phyloP scores from a whole-genome alignment of 1,139 yeast genomes.

The Geotrichum aggregatum region DNA sequence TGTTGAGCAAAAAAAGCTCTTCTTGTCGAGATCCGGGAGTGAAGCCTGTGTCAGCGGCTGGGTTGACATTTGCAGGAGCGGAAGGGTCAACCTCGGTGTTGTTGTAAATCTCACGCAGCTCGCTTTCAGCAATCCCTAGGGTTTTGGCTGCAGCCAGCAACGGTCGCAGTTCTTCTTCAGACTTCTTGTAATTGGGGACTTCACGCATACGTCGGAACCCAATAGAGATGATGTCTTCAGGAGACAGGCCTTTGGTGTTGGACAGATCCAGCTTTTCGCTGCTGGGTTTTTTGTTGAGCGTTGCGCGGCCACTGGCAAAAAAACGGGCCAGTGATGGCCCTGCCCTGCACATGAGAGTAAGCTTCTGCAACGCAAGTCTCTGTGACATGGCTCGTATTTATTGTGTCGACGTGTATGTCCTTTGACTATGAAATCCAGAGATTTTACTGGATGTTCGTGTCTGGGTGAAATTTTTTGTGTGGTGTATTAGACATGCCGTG shows the following conservation, averaged over 20 bases:
- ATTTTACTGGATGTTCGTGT: slow-evolving; percentile 5
- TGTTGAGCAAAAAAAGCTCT: slow-evolving; percentile 16
- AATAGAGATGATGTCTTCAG: slow-evolving; percentile 32
- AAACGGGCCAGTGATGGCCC: slow-evolving; percentile 1
- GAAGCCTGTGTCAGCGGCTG: slow-evolving; percentile 18
- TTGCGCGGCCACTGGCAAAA: slow-evolving; percentile 5
- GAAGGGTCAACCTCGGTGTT: slow-evolving; percentile 27
- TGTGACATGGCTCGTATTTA: not conserved
- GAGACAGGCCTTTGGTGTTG: slow-evolving; percentile 19
- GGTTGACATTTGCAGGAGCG: slow-evolving; percentile 3
- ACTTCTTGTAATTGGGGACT: slow-evolving; percentile 30
- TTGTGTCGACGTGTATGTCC: too few species aligned
- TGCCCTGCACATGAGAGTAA: slow-evolving; percentile 9
- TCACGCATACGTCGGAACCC: slow-evolving; percentile 38
- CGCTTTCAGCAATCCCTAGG: slow-evolving; percentile 33
- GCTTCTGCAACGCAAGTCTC: slow-evolving; percentile 8
- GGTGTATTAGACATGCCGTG: slow-evolving; percentile 5
- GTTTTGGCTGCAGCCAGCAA: slow-evolving; percentile 35
- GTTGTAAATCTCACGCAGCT: slow-evolving; percentile 34
- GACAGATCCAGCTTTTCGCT: slow-evolving; percentile 11
- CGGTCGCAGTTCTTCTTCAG: slow-evolving; percentile 32
- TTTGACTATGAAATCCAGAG: too few species aligned
- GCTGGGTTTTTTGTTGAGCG: slow-evolving; percentile 2
- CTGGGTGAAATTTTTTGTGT: not conserved
- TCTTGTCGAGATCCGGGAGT: slow-evolving; percentile 21